phyloP scores from a whole-genome alignment of 805 yeast species.

The Teunomyces pallodes region DNA sequence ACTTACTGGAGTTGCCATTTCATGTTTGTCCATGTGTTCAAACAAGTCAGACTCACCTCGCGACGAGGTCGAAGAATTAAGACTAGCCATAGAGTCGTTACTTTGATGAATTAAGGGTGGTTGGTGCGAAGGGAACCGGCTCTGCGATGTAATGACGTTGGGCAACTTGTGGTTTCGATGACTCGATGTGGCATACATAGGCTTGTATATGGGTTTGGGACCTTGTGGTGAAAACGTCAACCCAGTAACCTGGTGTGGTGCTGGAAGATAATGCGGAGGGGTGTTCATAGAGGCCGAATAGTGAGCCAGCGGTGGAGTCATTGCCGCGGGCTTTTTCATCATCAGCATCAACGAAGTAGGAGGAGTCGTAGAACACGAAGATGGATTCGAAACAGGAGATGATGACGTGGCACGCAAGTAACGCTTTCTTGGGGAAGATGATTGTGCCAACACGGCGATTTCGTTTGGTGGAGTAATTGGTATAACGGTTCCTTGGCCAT shows the following conservation, averaged over 20 bases:
- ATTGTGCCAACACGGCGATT: not conserved
- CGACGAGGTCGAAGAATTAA: conserved; percentile 19
- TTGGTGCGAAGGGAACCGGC: not conserved
- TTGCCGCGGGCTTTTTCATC: conserved; percentile 1
- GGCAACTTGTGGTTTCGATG: conserved; percentile 8
- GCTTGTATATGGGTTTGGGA: conserved; percentile 8
- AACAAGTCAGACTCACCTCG: conserved; percentile 17
- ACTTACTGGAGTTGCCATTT: conserved; percentile 32
- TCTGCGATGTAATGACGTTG: conserved; percentile 8
- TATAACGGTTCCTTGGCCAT: conserved; percentile 1
- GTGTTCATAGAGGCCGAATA: not conserved
- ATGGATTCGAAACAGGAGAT: not conserved
- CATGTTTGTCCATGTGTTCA: conserved; percentile 20
- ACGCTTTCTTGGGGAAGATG: not conserved
- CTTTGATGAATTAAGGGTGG: conserved; percentile 13
- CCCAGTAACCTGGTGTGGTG: conserved; percentile 5
- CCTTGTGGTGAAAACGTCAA: conserved; percentile 1
- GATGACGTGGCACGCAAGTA: not conserved
- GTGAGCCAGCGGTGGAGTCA: conserved; percentile 2
- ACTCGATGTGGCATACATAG: conserved; percentile 8
- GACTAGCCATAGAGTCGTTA: conserved; percentile 27
- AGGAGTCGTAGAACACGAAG: conserved; percentile 1
- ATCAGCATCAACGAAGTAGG: conserved; percentile 1
- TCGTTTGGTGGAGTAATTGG: not conserved
- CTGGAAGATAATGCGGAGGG: not conserved